Evolutionary conservation across 305 asterid species (phyloP).

Genomic region (Fraxinus dipetala): DNA sequence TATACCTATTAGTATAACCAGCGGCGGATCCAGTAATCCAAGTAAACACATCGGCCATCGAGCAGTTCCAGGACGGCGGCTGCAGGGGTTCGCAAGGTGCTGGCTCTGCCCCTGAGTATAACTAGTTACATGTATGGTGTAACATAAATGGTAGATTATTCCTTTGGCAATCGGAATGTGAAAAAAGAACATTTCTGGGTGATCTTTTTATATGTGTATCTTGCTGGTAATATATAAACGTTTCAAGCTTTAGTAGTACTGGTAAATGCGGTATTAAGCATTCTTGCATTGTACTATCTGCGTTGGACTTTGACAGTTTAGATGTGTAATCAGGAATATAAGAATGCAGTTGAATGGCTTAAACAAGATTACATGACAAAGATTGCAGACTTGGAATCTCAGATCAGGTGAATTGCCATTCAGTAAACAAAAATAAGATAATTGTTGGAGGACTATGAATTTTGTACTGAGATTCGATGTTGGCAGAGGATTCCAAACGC

Average conservation of each 20-base stretch:
- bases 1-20: background rate
- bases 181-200: background rate
- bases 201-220: background rate
- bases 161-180: background rate
- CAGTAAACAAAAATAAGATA: background rate
- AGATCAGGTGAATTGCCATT: conserved; percentile 28
- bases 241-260: background rate
- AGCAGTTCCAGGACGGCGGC: too few relatives aligned
- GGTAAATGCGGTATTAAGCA: background rate
- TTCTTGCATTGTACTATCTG: background rate
- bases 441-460: background rate
- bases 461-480: background rate
- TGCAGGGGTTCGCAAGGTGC: background rate
- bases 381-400: conserved; percentile 30
- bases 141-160: background rate
- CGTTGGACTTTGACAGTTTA: background rate
- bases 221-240: background rate
- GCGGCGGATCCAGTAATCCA: background rate
- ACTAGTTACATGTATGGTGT: background rate
- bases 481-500: conserved; percentile 28
- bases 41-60: too few relatives aligned
- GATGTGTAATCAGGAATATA: conserved; percentile 24
- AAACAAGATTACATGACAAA: conserved; percentile 27
- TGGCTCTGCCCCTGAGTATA: background rate
- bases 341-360: conserved; percentile 24